These are phyloP conservation scores for Cutaneotrichosporon sp. DNA, from an alignment of 1,284 basidiomycete genomes.

Conservation along the genomic window DNA sequence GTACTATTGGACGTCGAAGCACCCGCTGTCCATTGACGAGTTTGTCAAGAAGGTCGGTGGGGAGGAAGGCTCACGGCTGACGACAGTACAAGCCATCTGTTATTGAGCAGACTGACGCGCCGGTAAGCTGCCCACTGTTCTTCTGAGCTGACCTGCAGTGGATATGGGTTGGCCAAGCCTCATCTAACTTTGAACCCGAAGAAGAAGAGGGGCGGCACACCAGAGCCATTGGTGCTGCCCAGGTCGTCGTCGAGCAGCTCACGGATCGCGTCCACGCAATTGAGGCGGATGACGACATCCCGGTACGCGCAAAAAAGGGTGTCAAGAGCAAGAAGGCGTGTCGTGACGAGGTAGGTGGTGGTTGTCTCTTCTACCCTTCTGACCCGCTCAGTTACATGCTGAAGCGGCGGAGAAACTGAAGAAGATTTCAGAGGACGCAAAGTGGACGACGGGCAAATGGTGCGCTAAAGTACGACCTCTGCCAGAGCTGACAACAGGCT, in stretches of 20 bases:
- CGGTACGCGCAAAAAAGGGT: conserved; percentile 31
- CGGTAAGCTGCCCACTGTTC: conserved; percentile 7
- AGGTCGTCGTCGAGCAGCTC: conserved; percentile 19
- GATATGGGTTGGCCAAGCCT: conserved; percentile 22
- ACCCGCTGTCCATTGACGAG: conserved; percentile 18
- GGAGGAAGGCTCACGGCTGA: background rate
- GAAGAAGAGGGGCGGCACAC: conserved; percentile 1
- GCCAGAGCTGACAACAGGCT: conserved; percentile 21
- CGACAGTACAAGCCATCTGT: conserved; percentile 22
- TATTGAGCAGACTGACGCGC: conserved; percentile 17
- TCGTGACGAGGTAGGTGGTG: conserved; percentile 26
- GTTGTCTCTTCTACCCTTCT: background rate
- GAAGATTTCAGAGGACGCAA: conserved; percentile 15
- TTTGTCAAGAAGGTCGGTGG: conserved; percentile 26
- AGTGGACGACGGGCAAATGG: conserved; percentile 34
- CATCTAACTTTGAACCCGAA: conserved; percentile 17
- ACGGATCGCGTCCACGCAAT: conserved; percentile 18
- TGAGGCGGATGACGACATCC: conserved; percentile 27
- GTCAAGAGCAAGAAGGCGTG: conserved; percentile 27
- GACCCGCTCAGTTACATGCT: background rate
- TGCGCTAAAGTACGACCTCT: conserved; percentile 8
- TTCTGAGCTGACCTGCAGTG: conserved; percentile 15
- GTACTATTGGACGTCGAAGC: conserved; percentile 22
- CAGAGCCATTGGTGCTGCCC: conserved; percentile 14
- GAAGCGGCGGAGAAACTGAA: conserved; percentile 18